phyloP scores from a whole-genome alignment of 2,329 filamentous ascomycete genomes.

The Botrytis cinerea region DNA sequence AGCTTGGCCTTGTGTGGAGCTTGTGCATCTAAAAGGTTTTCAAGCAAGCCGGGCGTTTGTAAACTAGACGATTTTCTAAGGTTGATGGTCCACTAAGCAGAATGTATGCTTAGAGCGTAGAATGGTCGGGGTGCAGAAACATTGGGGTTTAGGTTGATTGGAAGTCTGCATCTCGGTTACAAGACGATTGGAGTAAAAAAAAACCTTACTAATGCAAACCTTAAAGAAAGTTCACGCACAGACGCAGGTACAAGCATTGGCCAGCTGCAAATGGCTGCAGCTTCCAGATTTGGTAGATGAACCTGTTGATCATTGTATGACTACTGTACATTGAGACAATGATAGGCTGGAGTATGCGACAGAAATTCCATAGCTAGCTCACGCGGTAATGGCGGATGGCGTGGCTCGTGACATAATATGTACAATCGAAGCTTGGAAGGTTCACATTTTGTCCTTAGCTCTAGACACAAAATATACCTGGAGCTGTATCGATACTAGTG shows the following conservation, averaged over 20 bases:
- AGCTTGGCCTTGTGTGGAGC: background rate
- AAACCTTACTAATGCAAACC: constrained; percentile 1
- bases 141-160: constrained; percentile 2
- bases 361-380: background rate
- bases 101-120: constrained; percentile 1
- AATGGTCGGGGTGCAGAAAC: constrained; percentile 1
- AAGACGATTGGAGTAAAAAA: background rate
- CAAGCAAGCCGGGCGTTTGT: background rate
- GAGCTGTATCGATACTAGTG: background rate
- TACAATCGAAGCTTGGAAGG: background rate
- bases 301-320: background rate
- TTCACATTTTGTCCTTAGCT: constrained; percentile 3
- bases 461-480: background rate
- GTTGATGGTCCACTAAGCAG: background rate
- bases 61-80: background rate
- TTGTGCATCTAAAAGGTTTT: constrained; percentile 1
- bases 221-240: background rate
- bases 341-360: background rate
- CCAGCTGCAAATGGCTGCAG: background rate
- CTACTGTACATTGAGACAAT: background rate
- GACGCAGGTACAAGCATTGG: constrained; percentile 3
- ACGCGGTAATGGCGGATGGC: background rate
- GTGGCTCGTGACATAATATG: background rate
- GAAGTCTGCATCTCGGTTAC: background rate
- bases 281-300: background rate